phyloP scores from a whole-genome alignment of 352 stramenopile genomes.

The Phytophthora agathidicida region DNA sequence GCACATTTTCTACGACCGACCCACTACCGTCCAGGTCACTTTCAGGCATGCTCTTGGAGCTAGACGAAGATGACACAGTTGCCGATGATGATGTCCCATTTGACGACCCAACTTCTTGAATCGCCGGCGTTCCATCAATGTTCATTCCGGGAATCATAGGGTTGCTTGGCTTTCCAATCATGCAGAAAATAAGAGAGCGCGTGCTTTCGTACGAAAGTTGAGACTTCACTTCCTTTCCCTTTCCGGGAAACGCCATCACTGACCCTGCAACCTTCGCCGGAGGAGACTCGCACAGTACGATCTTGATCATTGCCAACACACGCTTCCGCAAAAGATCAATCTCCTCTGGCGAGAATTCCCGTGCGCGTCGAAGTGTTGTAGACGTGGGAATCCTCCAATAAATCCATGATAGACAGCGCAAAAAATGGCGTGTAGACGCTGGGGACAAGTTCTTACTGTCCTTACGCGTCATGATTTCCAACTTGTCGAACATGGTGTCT shows the following conservation, averaged over 20 bases:
- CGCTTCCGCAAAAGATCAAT: slow-evolving; percentile 67
- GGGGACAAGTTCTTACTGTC: slow-evolving; percentile 73
- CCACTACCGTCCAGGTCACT: slow-evolving; percentile 68
- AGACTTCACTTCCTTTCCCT: slow-evolving; percentile 70
- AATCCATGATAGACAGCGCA: slow-evolving; percentile 86
- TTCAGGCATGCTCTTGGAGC: slow-evolving; percentile 64
- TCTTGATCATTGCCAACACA: slow-evolving; percentile 79
- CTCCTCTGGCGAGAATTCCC: slow-evolving; percentile 57
- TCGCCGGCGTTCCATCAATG: slow-evolving; percentile 58
- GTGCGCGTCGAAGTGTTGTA: slow-evolving; percentile 57
- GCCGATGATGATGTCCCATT: slow-evolving; percentile 46
- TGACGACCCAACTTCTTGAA: slow-evolving; percentile 52
- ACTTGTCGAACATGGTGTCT: slow-evolving; percentile 77
- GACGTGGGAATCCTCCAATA: slow-evolving; percentile 64
- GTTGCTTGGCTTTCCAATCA: slow-evolving; percentile 86
- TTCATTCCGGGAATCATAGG: slow-evolving; percentile 69
- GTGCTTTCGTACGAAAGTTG: slow-evolving; percentile 86
- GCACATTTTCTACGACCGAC: slow-evolving; percentile 76
- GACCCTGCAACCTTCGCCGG: slow-evolving; percentile 52
- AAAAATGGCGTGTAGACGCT: slow-evolving; percentile 79
- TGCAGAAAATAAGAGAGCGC: slow-evolving; percentile 84
- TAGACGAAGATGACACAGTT: slow-evolving; percentile 40
- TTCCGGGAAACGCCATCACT: slow-evolving; percentile 57
- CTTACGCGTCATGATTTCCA: slow-evolving; percentile 79
- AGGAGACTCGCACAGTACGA: slow-evolving; percentile 80